Base-by-base conservation (phyloP, 2,329 filamentous ascomycete genomes). In the Zymoseptoria passerinii region DNA sequence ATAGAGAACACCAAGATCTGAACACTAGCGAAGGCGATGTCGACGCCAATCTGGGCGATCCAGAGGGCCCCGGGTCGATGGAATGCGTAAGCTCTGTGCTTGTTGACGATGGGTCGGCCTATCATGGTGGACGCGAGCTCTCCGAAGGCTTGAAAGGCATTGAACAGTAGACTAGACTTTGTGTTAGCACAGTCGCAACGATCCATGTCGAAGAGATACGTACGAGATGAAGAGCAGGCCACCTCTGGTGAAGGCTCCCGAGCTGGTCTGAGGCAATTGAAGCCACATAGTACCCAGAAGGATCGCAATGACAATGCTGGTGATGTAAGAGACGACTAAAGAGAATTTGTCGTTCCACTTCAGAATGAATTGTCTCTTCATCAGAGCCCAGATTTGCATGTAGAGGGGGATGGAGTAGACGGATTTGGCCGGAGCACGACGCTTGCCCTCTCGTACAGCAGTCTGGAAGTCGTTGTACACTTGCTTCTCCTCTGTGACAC, bases 381-480 rank as follows among this genome's bases (percentile, higher is more conserved):
- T 88, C 61, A 94, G 75, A 0, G 88, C 88, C 86, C 86, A 92
- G 20, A 94, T 80, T 71, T 95, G 91, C 1, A 89, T 77, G 63
- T 91, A 84, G 74, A 94, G 94, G 0, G 90, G 89, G 56, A 92
- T 87, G 0, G 85, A 86, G 74, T 95, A 95, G 35, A 92, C 87
- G 0, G 89, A 92, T 58, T 83, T 84, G 67, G 85, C 83, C 0
- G 80, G 76, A 0, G 89, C 87, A 7, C 86, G 85, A 9, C 89
- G 85, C 78, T 95, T 95, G 71, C 86, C 85, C 68, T 95, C 89
- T 57, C 76, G 80, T 55, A 94, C 87, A 2, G 90, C 90, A 1
- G 81, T 75, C 64, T 85, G 81, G 75, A 95, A 95, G 64, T 94
- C 88, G 10, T 90, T 83, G 67, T 89, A 83, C 54, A 84, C 80